Evolutionary conservation across 2,329 filamentous ascomycete species (phyloP).

Genomic region (Coniochaeta sp.): DNA sequence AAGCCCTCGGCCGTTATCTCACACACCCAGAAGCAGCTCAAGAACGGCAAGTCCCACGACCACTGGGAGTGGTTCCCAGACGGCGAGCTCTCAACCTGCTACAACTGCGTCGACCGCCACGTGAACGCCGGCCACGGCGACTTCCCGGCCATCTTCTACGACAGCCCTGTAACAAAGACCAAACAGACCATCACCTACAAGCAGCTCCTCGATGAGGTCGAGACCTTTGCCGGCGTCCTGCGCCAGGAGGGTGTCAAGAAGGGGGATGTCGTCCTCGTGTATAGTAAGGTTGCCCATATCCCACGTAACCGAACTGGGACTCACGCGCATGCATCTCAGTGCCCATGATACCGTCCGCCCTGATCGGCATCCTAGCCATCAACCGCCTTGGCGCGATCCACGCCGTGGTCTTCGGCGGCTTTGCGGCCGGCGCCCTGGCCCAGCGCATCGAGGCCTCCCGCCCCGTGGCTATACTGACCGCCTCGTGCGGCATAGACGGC

Average conservation of each 20-base stretch:
- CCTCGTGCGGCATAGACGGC: constrained; percentile 88
- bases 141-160: constrained; percentile 72
- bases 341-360: constrained; percentile 88
- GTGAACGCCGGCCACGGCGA: constrained; percentile 73
- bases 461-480: constrained; percentile 73
- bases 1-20: constrained; percentile 57
- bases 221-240: constrained; percentile 73
- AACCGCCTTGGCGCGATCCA: constrained; percentile 81
- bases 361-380: constrained; percentile 80
- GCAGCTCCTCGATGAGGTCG: constrained; percentile 70
- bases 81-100: constrained; percentile 84
- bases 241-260: constrained; percentile 73
- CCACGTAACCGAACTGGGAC: constrained; percentile 4
- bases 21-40: constrained; percentile 54
- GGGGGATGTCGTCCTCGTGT: constrained; percentile 84
- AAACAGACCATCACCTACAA: constrained; percentile 70
- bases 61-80: constrained; percentile 89
- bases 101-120: constrained; percentile 87
- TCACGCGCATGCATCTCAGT: constrained; percentile 45
- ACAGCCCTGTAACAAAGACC: constrained; percentile 72
- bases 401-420: constrained; percentile 88
- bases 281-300: constrained; percentile 53
- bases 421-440: constrained; percentile 71
- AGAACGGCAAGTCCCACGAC: constrained; percentile 55
- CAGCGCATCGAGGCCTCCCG: constrained; percentile 81